Conservation (phyloP, 805 yeast species). For the Lipomyces oligophaga region DNA sequence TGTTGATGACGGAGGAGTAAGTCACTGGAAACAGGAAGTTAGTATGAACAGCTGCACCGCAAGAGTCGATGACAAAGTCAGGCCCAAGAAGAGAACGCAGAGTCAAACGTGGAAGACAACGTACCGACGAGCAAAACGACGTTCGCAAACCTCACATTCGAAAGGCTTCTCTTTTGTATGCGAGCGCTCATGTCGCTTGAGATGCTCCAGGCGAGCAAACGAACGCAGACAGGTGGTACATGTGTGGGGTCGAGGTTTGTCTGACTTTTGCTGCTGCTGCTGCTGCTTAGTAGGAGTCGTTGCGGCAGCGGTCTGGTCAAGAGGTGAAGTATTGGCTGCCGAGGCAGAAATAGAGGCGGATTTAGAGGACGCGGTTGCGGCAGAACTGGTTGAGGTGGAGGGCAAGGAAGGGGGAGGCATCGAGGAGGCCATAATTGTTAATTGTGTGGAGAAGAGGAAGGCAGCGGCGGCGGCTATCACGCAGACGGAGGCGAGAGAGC, state of each 20-base stretch:
- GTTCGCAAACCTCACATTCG: slow-evolving; percentile 29
- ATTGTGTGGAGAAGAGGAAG: not conserved
- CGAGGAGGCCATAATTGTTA: not conserved
- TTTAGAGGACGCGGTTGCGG: not conserved
- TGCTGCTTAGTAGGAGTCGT: slow-evolving; percentile 10
- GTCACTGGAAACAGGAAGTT: slow-evolving; percentile 30
- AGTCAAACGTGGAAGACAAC: slow-evolving; percentile 55
- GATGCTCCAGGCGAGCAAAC: slow-evolving; percentile 62
- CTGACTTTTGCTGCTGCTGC: slow-evolving; percentile 53
- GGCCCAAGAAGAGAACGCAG: not conserved
- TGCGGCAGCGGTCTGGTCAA: slow-evolving; percentile 1
- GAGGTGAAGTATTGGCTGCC: slow-evolving; percentile 1
- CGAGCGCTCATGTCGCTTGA: slow-evolving; percentile 57
- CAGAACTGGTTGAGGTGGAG: not conserved
- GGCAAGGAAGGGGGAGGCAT: not conserved
- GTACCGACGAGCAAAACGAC: slow-evolving; percentile 57
- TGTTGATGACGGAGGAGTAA: slow-evolving; percentile 83
- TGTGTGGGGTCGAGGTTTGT: slow-evolving; percentile 89
- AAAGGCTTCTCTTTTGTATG: slow-evolving; percentile 82
- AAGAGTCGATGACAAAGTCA: not conserved
- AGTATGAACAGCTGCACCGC: not conserved
- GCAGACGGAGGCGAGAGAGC: not conserved
- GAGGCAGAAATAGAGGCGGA: slow-evolving; percentile 1
- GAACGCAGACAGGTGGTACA: slow-evolving; percentile 91
- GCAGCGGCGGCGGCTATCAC: not conserved